Conservation (phyloP, 2,329 filamentous ascomycete species). For the Clonostachys byssicola region DNA sequence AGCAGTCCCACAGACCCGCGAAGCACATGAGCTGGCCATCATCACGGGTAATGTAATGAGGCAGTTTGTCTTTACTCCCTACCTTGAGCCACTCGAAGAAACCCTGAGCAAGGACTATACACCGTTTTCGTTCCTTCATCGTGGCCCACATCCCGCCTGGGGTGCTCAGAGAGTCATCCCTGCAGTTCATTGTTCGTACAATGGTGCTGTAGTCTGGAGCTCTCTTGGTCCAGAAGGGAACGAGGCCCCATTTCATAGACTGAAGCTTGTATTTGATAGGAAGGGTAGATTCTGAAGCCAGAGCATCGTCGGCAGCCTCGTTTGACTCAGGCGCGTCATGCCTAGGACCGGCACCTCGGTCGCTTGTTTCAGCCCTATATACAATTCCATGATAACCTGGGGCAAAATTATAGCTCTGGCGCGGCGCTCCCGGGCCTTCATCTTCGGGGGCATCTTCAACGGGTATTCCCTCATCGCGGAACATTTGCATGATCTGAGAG, state of each 20-base stretch:
- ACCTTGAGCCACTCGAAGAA: constrained; percentile 97
- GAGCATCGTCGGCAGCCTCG: background rate
- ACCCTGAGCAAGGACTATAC: constrained; percentile 82
- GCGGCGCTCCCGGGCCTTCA: constrained; percentile 52
- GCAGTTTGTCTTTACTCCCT: constrained; percentile 70
- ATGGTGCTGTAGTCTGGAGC: constrained; percentile 72
- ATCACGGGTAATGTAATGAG: constrained; percentile 77
- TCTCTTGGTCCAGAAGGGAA: constrained; percentile 90
- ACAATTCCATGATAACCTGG: constrained; percentile 83
- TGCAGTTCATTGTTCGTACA: constrained; percentile 91
- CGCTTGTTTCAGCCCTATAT: constrained; percentile 71
- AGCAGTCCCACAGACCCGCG: constrained; percentile 89
- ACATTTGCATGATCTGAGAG: constrained; percentile 67
- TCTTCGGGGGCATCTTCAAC: constrained; percentile 70
- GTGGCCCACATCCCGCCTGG: constrained; percentile 83
- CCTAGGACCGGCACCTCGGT: constrained; percentile 47
- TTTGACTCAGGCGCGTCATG: constrained; percentile 5
- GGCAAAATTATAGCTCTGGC: constrained; percentile 88
- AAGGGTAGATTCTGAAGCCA: background rate
- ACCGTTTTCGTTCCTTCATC: constrained; percentile 88
- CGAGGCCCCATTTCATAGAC: constrained; percentile 91
- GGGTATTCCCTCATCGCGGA: constrained; percentile 71
- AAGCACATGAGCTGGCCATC: constrained; percentile 85
- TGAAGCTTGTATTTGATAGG: constrained; percentile 73
- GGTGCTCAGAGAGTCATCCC: constrained; percentile 77